Base-by-base conservation (phyloP, 257 asterid species). In the Ilex aquifolium region DNA sequence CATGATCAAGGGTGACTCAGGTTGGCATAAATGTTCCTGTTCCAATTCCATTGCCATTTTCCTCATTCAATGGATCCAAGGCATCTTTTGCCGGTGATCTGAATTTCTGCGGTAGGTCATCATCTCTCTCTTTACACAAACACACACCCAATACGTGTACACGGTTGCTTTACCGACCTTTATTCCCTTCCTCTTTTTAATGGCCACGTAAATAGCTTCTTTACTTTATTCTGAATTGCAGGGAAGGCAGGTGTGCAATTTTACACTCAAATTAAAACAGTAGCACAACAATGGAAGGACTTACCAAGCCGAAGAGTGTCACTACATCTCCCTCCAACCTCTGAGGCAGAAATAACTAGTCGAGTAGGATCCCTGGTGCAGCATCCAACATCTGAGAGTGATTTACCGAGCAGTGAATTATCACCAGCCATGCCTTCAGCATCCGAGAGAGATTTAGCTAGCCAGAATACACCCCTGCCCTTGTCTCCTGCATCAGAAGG, bases 231-330 rank as follows among this genome's bases (percentile, higher is more conserved):
- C 13, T 4, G 54, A n/a, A 49, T 65, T 14, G 57, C 67, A 79
- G 85, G 77, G 70, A 73, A 72, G 58, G 77, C 79, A 12, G 79
- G 77, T 27, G 79, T 70, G 13, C 77, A 76, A 63, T 76, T 79
- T 61, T 76, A 72, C 64, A 70, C 77, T 10, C 71, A 56, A 65
- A 49, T 65, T 48, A 79, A 79, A 51, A 69, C 79, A 48, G 73
- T 79, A 8, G 70, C 72, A 10, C 79, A 68, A 67, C 77, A 63
- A 6, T 79, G 79, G 85, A 72, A 71, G 50, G 77, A 73, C 60
- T 65, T 79, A n/a, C 85, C 85, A 10, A 55, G 66, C 60, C 67
- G 73, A 64, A 72, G 69, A 64, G 59, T 68, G 49, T 54, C 79
- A 53, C 48, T 62, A 10, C 62, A 61, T 63, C 66, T 63, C 63